Percentiles rank a stretch among this genome's conserved stretches.
These are phyloP conservation scores for Russula olivacea DNA, from an alignment of 768 basidiomycete genomes.

Conservation along the genomic window DNA sequence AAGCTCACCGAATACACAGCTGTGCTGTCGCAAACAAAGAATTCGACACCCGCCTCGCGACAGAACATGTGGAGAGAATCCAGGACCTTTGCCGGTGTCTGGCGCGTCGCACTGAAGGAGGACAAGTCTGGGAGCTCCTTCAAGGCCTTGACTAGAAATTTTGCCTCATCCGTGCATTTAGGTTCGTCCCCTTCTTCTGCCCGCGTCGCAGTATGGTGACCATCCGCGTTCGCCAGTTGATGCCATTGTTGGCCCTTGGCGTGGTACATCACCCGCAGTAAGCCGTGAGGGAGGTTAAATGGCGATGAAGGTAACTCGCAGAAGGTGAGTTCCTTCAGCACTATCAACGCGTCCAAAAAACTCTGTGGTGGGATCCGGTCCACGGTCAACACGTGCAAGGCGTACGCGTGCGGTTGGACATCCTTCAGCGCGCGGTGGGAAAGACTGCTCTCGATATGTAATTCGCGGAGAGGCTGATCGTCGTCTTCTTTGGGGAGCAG, in stretches of 20 bases:
- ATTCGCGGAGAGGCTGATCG: constrained; percentile 15
- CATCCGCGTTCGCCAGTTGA: background rate
- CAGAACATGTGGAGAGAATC: constrained; percentile 15
- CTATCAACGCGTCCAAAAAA: constrained; percentile 13
- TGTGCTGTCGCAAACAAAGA: constrained; percentile 4
- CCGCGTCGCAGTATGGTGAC: background rate
- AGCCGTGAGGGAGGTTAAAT: constrained; percentile 8
- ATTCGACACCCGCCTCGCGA: constrained; percentile 8
- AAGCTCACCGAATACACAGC: constrained; percentile 17
- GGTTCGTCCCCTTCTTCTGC: constrained; percentile 3
- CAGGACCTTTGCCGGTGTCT: background rate
- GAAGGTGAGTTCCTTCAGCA: constrained; percentile 11
- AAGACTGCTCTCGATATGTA: constrained; percentile 10
- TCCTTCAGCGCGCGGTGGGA: constrained; percentile 1
- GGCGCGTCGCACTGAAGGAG: background rate
- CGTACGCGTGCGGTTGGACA: constrained; percentile 1
- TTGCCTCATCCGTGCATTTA: constrained; percentile 3
- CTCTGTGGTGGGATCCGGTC: constrained; percentile 15
- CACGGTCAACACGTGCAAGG: constrained; percentile 13
- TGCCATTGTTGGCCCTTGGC: background rate
- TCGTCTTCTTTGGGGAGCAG: constrained; percentile 6
- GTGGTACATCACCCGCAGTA: constrained; percentile 4
- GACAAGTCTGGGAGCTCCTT: constrained; percentile 14
- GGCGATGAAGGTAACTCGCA: constrained; percentile 2
- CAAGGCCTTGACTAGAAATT: constrained; percentile 11